Evolutionary conservation across 2,329 filamentous ascomycete genomes (phyloP), one percentile per base, ranked within the genome.

Genomic region (Aspergillus sp.): DNA sequence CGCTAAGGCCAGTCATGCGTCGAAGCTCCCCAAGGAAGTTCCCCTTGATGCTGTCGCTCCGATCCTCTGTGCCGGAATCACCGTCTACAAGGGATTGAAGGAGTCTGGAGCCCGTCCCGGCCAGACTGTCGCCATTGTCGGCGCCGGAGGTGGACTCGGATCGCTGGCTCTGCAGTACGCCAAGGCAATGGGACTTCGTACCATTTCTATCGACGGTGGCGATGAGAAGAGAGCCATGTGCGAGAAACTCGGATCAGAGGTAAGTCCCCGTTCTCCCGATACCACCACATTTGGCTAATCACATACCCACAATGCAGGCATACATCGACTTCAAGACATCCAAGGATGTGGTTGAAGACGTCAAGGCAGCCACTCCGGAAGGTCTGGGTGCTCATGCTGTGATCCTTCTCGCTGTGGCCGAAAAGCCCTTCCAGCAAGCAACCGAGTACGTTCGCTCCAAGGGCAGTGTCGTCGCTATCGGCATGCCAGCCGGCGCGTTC

Each of bases 361-460:
- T 97, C 65, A 91, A 92, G 81, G 87, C 87, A 50, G 88, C 89
- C 28, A 96, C 91, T 1, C 79, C 86, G 28, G 92, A 94, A 69
- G 91, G 91, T 19, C 84, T 91, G 15, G 94, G 94, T 55, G 92
- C 93, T 5, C 90, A 96, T 71, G 93, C 92, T 41, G 92, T 94
- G 63, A 83, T 97, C 67, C 84, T 97, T 48, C 87, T 97, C 62
- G 93, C 94, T 63, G 92, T 91, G 55, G 86, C 83, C 69, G 93
- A 97, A 85, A 91, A 89, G 82, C 94, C 94, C 57, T 97, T 97
- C 88, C 92, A 97, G 81, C 93, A 97, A 81, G 94, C 94, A 45
- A 88, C 91, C 51, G 88, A 84, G 78, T 97, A 97, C 79, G 89
- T 97, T 64, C 90, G 94, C 62, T 85, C 91, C 58, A 87, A 88